A percentile compares a stretch with the other conserved stretches of the same genome.
phyloP scores from a whole-genome alignment of 257 asterid genomes.

The Petunia secreta region DNA sequence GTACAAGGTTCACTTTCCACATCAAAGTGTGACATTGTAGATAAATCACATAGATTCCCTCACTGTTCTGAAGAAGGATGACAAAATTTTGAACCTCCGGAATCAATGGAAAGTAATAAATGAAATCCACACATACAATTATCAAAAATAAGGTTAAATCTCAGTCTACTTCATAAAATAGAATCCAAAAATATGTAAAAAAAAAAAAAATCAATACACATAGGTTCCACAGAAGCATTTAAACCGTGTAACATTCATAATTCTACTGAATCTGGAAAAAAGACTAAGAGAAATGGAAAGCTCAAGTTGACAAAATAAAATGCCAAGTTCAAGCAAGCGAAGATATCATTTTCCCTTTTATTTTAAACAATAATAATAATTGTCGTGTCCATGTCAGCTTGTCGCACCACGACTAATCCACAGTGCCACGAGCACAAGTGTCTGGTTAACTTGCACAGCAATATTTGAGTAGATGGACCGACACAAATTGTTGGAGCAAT shows the following conservation, averaged over 20 bases:
- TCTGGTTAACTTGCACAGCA: neutral
- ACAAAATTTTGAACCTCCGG: neutral
- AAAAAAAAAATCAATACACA: neutral
- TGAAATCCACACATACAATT: neutral
- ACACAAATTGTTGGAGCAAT: neutral
- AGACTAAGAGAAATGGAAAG: neutral
- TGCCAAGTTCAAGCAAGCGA: neutral
- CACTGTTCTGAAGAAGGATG: neutral
- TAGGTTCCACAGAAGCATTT: neutral
- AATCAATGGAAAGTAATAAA: neutral
- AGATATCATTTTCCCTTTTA: conserved; percentile 4
- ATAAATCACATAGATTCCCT: neutral
- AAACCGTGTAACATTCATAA: conserved; percentile 1
- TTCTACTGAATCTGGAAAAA: conserved; percentile 9
- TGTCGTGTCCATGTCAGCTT: neutral
- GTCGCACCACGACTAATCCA: neutral
- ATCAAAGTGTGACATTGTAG: neutral
- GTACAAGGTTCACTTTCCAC: conserved; percentile 14
- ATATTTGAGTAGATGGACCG: conserved; percentile 1
- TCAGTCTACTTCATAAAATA: neutral
- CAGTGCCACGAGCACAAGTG: conserved; percentile 5
- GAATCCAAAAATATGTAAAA: neutral
- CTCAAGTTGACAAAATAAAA: neutral
- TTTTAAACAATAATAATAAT: neutral
- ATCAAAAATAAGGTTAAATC: neutral